Base-by-base conservation (phyloP, 2,329 filamentous ascomycete genomes). In the Paracorniculantispora psalliotae region DNA sequence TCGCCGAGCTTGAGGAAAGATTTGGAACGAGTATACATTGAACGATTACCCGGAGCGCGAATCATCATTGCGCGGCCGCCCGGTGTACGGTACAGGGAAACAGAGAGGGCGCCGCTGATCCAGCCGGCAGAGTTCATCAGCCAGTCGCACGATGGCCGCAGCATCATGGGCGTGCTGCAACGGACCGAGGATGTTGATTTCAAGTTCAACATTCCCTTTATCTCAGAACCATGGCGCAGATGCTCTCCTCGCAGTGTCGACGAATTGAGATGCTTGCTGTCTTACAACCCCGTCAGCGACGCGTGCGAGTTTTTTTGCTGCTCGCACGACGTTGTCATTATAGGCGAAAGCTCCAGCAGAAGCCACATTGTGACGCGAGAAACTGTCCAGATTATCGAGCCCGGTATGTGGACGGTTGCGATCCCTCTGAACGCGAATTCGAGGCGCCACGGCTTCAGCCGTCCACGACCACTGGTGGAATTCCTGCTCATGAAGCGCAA, bases 401-500 rank as follows among this genome's bases (percentile, higher is more conserved):
- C 55, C 7, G 55, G 55, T 7, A 57, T 57, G 46, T 57, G 55
- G 55, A 57, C 35, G 4, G 25, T 57, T 26, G 55, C 37, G 17
- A 26, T 57, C n/a, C 25, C 46, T 15, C 25, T 25, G 15, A 33
- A 1, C 3, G 12, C 6, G 4, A n/a, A 7, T 23, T 15, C 23
- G 7, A 2, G 17, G 2, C 35, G 13, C 3, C 25, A 19, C 12
- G n/a, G 23, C 23, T 21, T 30, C 17, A 19, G 39, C 25, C 26
- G 15, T 19, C 10, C 26, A 15, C 25, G 47, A 13, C 23, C 47
- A 23, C 10, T 57, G 13, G 37, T 57, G 19, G 47, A 57, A 5
- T 57, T 57, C n/a, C 25, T 57, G 23, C 37, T 57, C 12, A n/a
- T 57, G 35, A 50, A 46, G 47, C 55, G 55, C 37, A 51, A 17